Conservation (phyloP, 164 flowering plant genomes). For the Vitis riparia region DNA sequence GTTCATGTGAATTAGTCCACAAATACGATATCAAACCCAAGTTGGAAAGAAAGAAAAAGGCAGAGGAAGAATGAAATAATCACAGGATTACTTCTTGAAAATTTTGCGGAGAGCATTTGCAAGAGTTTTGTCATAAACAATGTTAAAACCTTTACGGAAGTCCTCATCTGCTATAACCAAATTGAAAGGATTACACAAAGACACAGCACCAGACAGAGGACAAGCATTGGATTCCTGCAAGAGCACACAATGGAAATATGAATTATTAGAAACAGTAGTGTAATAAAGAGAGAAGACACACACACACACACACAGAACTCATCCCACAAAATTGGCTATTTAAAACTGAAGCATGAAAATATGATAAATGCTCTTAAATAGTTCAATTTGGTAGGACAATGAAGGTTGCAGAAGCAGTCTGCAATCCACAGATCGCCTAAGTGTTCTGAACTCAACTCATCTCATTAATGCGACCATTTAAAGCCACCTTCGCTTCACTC, state of each 20-base stretch:
- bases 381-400: neutral
- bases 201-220: slow-evolving; percentile 86
- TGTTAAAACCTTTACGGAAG: slow-evolving; percentile 86
- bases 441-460: neutral
- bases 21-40: neutral
- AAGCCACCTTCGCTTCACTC: too few species aligned
- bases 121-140: slow-evolving; percentile 82
- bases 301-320: neutral
- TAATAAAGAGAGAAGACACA: neutral
- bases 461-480: too few species aligned
- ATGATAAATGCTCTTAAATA: neutral
- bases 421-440: neutral
- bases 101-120: slow-evolving; percentile 62
- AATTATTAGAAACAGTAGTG: neutral
- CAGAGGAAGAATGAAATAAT: slow-evolving; percentile 1
- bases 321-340: neutral
- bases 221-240: slow-evolving; percentile 77
- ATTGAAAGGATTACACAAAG: slow-evolving; percentile 94
- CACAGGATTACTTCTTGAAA: slow-evolving; percentile 62
- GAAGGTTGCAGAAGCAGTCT: slow-evolving; percentile 3
- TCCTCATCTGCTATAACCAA: slow-evolving; percentile 86
- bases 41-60: neutral
- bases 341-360: neutral
- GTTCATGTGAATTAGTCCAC: neutral
- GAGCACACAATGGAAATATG: slow-evolving; percentile 5